Evolutionary conservation across 1,139 yeast genomes (phyloP).

Genomic region (Candida tetrigidarum): DNA sequence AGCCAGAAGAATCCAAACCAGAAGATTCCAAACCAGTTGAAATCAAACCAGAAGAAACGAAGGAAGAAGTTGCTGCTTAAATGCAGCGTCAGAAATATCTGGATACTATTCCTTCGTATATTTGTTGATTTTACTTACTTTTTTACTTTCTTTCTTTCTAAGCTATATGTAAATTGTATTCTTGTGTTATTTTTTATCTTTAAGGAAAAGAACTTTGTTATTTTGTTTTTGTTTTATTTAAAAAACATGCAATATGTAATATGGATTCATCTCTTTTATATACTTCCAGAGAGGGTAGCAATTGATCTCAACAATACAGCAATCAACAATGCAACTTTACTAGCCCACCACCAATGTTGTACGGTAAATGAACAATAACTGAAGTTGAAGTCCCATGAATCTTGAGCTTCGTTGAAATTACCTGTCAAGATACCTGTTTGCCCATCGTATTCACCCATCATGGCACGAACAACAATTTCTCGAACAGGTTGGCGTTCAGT

Average conservation of each 20-base stretch:
- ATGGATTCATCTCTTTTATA: too few species aligned
- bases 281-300: conserved; percentile 8
- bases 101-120: neutral
- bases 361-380: conserved; percentile 77
- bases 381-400: conserved; percentile 69
- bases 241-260: too few species aligned
- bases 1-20: conserved; percentile 1
- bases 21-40: conserved; percentile 10
- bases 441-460: conserved; percentile 97
- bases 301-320: conserved; percentile 46
- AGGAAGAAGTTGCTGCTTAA: conserved; percentile 7
- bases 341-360: conserved; percentile 98
- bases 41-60: conserved; percentile 8
- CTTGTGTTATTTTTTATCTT: conserved; percentile 3
- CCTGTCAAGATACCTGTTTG: conserved; percentile 87
- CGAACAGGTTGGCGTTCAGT: conserved; percentile 47
- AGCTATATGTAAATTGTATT: neutral
- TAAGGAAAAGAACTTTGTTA: neutral
- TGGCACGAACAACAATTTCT: conserved; percentile 86
- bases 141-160: neutral
- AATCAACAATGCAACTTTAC: conserved; percentile 60
- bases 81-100: too few species aligned
- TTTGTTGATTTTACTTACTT: neutral
- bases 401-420: conserved; percentile 39
- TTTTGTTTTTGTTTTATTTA: neutral